Evolutionary conservation across 495 filamentous ascomycete genomes (phyloP), one percentile per base, ranked within the genome.

Genomic region (Aspergillus ellipticus): DNA sequence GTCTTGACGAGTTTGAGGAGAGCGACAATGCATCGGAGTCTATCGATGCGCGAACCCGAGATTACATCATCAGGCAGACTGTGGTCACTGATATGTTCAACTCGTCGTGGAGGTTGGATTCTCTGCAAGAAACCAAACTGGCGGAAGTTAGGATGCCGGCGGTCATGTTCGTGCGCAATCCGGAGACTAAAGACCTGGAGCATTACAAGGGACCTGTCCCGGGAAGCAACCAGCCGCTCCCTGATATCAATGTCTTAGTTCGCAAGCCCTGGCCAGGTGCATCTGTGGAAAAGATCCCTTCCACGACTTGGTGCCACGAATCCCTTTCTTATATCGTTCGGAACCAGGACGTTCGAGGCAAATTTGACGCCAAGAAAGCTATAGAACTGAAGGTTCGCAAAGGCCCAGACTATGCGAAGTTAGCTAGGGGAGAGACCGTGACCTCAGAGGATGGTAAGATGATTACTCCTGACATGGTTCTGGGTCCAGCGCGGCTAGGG

Each of bases 321-420:
- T 85, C 92, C 10, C 71, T 96, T 49, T 96, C 85, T 43, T 99
- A 97, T 66, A 84, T 99, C 61, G 76, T 96, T 51, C 87, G 86
- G 46, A 83, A 76, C 28, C 84, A 92, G 55, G 76, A 82, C 42
- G 76, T 86, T 33, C 82, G 93, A 22, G 94, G 94, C 13, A 92
- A 86, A 63, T 97, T 99, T 65, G 74, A 86, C 21, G 66, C 79
- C 4, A 54, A 75, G n/a, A 81, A 74, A 56, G 95, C 92, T 0
- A 68, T 59, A 48, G 69, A 67, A 37, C 66, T 89, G 11, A 84
- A 84, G 3, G 79, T 97, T 0, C 60, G 59, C 16, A 73, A 66
- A 29, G 78, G 74, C 0, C 71, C 65, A 3, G 67, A 82, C n/a
- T 94, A 63, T 58, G 78, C 86, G 1, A 66, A 64, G 26, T 77